Base-by-base conservation (phyloP, 257 asterid species). In the Ocimum tenuiflorum region DNA sequence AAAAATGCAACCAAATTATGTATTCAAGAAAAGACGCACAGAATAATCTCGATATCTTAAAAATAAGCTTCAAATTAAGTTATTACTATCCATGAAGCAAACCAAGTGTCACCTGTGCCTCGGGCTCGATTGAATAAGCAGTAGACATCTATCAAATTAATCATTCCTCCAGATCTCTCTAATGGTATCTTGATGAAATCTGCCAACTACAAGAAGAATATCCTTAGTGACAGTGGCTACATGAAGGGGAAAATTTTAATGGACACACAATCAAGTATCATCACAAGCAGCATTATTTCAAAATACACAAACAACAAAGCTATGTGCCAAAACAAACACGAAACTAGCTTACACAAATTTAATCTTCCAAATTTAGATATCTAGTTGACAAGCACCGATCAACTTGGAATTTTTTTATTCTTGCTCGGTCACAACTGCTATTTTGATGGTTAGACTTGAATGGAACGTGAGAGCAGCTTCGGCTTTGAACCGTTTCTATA, bases 121-220 rank as follows among this genome's bases (percentile, higher is more conserved):
- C 99, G 94, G 65, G 99, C 99, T 58, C 97, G 94, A 77, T 94
- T 94, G 82, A 94, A 94, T 53, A 86, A 94, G 83, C 97, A 94
- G 80, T 94, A 94, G 13, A 88, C 67, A 80, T 94, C 99, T 29
- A 90, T 90, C 62, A 94, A 79, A 76, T 90, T 94, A 61, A 94
- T 75, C 89, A 85, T 94, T 65, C 99, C 99, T 13, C 99, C 97
- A 72, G 96, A 89, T 77, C 94, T 88, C 77, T 94, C 96, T 22
- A 94, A 74, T 27, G 94, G 96, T 57, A 67, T 78, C 88, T 79
- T 88, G 64, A 86, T 91, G 69, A 88, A 94, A 83, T 94, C 99
- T 82, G 99, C 99, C 77, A 94, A 76, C 96, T 91, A 76, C 72
- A 65, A 70, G 65, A 63, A 67, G 59, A 31, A 70, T 23, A 69